A percentile compares a stretch with the other conserved stretches of the same genome.
Conservation (phyloP, 2,329 filamentous ascomycete genomes). For the Sordariomycetes sp. region DNA sequence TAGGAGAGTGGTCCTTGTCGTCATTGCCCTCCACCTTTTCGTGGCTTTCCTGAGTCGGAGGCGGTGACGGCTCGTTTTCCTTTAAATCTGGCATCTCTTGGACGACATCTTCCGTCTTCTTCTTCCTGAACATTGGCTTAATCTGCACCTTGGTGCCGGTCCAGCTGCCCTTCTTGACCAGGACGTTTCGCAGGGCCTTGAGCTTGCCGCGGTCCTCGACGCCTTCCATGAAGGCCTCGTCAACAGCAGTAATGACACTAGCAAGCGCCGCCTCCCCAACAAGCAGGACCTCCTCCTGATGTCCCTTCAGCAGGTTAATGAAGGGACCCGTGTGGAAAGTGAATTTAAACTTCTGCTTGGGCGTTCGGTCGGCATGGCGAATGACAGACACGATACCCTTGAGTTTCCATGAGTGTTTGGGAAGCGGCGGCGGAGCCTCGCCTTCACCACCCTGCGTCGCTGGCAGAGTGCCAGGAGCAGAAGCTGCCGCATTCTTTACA, state of each 20-base stretch:
- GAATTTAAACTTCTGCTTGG: conserved; percentile 99
- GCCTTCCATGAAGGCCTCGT: conserved; percentile 66
- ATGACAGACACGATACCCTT: conserved; percentile 97
- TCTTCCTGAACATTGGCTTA: conserved; percentile 96
- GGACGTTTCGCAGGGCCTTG: conserved; percentile 72
- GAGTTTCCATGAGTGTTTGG: conserved; percentile 94
- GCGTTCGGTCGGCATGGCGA: conserved; percentile 90
- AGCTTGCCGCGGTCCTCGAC: conserved; percentile 83
- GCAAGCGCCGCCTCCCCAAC: conserved; percentile 84
- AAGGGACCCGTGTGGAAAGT: conserved; percentile 97
- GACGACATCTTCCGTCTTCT: conserved; percentile 47
- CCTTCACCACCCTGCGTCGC: conserved; percentile 14
- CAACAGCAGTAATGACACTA: conserved; percentile 84
- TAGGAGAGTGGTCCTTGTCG: conserved; percentile 8
- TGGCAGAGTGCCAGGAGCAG: conserved; percentile 3
- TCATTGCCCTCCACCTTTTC: conserved; percentile 4
- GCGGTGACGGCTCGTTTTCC: conserved; percentile 15
- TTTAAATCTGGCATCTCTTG: conserved; percentile 23
- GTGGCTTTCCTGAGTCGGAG: conserved; percentile 11
- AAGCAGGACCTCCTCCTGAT: conserved; percentile 91
- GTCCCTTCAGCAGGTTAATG: conserved; percentile 86
- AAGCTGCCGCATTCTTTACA: conserved; percentile 17
- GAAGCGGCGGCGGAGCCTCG: conserved; percentile 51
- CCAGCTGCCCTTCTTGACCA: conserved; percentile 89
- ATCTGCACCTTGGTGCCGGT: conserved; percentile 97